Conservation (phyloP, 2,329 filamentous ascomycete species). For the Myrmaecium sp. region DNA sequence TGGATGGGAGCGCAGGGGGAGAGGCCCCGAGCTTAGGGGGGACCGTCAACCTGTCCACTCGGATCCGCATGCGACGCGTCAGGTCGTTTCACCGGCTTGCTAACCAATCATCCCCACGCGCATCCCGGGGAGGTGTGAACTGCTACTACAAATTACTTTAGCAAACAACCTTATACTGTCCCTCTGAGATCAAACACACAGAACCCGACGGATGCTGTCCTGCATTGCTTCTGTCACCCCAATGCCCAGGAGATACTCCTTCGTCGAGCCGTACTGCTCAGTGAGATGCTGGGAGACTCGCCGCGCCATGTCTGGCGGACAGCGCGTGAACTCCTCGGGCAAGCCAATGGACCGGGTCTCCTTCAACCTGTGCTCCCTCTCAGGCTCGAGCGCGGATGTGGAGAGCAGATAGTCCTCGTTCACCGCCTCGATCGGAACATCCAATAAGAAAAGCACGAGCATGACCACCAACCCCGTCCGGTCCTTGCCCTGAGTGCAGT, state of each 20-base stretch:
- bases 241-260: constrained; percentile 45
- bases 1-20: neutral
- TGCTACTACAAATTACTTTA: constrained; percentile 2
- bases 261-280: constrained; percentile 46
- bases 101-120: no score
- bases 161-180: constrained; percentile 4
- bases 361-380: constrained; percentile 44
- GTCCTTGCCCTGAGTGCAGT: constrained; percentile 86
- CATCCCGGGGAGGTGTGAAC: constrained; percentile 5
- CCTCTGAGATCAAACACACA: constrained; percentile 5
- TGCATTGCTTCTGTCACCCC: constrained; percentile 28
- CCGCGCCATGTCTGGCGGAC: constrained; percentile 44
- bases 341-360: constrained; percentile 59
- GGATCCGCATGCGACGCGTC: constrained; percentile 2
- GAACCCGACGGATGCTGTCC: constrained; percentile 14
- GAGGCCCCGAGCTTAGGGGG: neutral
- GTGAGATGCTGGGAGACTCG: constrained; percentile 41
- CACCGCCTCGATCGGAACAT: constrained; percentile 41
- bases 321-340: constrained; percentile 48
- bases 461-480: constrained; percentile 57
- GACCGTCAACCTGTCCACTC: neutral
- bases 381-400: constrained; percentile 39
- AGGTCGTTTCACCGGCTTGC: neutral
- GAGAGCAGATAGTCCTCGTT: constrained; percentile 57
- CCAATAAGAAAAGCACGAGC: constrained; percentile 48